A percentile compares a stretch with the other conserved stretches of the same genome.
Evolutionary conservation across 1,139 yeast species (phyloP).

Genomic region (Debaryomyces sp.): DNA sequence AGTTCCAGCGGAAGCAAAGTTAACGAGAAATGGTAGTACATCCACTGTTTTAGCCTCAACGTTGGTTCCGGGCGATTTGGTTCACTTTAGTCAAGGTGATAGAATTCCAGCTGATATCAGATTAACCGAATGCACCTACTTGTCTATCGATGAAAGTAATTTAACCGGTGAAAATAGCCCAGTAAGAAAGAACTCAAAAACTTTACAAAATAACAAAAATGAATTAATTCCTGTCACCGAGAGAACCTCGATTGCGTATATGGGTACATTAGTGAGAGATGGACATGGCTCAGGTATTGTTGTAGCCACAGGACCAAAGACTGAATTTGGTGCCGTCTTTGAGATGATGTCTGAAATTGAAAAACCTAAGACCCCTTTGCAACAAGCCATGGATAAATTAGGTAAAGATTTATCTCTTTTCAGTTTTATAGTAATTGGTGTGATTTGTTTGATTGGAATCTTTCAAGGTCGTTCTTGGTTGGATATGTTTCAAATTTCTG

Average conservation of each 20-base stretch:
- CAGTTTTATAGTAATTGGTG: slow-evolving; percentile 82
- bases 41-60: slow-evolving; percentile 81
- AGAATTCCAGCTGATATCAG: slow-evolving; percentile 93
- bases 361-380: slow-evolving; percentile 95
- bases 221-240: slow-evolving; percentile 55
- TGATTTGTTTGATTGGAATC: slow-evolving; percentile 84
- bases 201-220: slow-evolving; percentile 25
- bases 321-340: slow-evolving; percentile 89
- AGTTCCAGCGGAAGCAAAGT: slow-evolving; percentile 92
- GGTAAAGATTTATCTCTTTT: slow-evolving; percentile 86
- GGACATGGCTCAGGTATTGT: slow-evolving; percentile 94
- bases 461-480: slow-evolving; percentile 91
- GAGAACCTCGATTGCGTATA: slow-evolving; percentile 77
- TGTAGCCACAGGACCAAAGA: slow-evolving; percentile 82
- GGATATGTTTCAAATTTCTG: slow-evolving; percentile 96
- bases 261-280: slow-evolving; percentile 95
- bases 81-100: slow-evolving; percentile 87
- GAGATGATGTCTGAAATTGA: slow-evolving; percentile 93
- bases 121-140: slow-evolving; percentile 72
- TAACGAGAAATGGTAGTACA: slow-evolving; percentile 76
- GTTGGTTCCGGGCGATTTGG: slow-evolving; percentile 93
- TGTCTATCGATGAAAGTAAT: slow-evolving; percentile 87
- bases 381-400: slow-evolving; percentile 88
- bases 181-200: slow-evolving; percentile 58
- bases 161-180: slow-evolving; percentile 94